These are phyloP conservation scores for Zarea fungicola DNA, from an alignment of 2,329 filamentous ascomycete genomes.

Conservation along the genomic window DNA sequence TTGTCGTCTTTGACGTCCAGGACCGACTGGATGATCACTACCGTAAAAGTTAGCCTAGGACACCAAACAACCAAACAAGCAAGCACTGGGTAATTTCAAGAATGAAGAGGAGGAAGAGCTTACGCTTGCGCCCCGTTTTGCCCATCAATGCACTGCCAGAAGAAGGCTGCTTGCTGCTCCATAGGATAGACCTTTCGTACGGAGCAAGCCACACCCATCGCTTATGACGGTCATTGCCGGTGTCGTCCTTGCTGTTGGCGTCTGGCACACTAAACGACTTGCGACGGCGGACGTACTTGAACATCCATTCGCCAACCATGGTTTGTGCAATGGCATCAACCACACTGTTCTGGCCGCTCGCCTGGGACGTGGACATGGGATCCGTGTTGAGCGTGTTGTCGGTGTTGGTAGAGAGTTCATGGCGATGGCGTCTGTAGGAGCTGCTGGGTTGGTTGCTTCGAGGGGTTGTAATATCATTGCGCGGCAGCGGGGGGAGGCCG, in stretches of 20 bases:
- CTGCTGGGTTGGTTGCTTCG: slow-evolving; percentile 37
- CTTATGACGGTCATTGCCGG: slow-evolving; percentile 77
- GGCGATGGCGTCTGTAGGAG: slow-evolving; percentile 44
- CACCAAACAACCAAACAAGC: slow-evolving; percentile 13
- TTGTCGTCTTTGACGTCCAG: slow-evolving; percentile 96
- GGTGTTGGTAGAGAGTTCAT: slow-evolving; percentile 58
- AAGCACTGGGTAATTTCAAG: slow-evolving; percentile 17
- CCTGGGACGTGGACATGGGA: slow-evolving; percentile 44
- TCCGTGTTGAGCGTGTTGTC: slow-evolving; percentile 42
- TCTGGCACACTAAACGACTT: slow-evolving; percentile 85
- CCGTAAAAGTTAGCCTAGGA: slow-evolving; percentile 26
- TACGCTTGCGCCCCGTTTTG: slow-evolving; percentile 90
- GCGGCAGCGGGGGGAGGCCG: slow-evolving; percentile 65
- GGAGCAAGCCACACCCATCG: slow-evolving; percentile 98
- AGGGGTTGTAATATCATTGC: slow-evolving; percentile 65
- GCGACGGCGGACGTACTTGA: slow-evolving; percentile 79
- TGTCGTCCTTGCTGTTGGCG: slow-evolving; percentile 60
- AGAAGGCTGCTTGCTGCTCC: slow-evolving; percentile 95
- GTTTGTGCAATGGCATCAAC: slow-evolving; percentile 97
- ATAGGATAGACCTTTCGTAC: slow-evolving; percentile 92
- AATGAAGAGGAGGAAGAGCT: slow-evolving; percentile 37
- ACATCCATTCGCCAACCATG: slow-evolving; percentile 98
- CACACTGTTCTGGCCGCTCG: slow-evolving; percentile 64
- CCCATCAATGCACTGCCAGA: slow-evolving; percentile 84
- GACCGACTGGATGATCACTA: slow-evolving; percentile 92